These are phyloP conservation scores for Pistacia atlantica DNA, from an alignment of 345 rosid genomes.

Conservation along the genomic window DNA sequence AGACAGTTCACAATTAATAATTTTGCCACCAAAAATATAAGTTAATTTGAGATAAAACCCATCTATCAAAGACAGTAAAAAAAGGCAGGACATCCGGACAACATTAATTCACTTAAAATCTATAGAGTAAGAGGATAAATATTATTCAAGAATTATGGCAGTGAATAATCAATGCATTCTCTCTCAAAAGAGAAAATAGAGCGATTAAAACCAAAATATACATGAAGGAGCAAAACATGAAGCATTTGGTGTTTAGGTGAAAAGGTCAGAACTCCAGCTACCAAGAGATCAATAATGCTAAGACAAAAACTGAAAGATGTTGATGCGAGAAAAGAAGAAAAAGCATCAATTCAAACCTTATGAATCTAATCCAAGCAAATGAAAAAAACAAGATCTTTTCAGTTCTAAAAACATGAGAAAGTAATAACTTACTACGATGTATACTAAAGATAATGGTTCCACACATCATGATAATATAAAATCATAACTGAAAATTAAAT, in stretches of 20 bases:
- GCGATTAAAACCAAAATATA: neutral
- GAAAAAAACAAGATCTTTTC: neutral
- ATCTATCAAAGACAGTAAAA: neutral
- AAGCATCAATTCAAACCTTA: neutral
- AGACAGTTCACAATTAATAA: neutral
- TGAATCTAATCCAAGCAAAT: neutral
- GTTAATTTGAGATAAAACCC: neutral
- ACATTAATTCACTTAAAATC: neutral
- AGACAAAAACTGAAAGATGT: neutral
- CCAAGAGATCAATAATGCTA: neutral
- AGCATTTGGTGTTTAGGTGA: neutral
- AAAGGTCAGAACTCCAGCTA: neutral
- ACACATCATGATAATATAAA: neutral
- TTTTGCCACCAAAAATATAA: constrained; percentile 6
- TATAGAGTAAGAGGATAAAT: neutral
- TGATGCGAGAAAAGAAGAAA: neutral
- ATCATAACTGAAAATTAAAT: neutral
- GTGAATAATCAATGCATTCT: neutral
- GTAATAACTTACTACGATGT: neutral
- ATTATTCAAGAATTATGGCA: neutral
- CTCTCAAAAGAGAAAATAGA: neutral
- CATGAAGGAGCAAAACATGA: neutral
- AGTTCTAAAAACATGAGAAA: neutral
- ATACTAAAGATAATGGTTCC: neutral
- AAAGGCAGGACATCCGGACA: neutral